A percentile compares a stretch with the other conserved stretches of the same genome.
phyloP scores from a whole-genome alignment of 257 asterid species.

The Lavandula angustifolia region DNA sequence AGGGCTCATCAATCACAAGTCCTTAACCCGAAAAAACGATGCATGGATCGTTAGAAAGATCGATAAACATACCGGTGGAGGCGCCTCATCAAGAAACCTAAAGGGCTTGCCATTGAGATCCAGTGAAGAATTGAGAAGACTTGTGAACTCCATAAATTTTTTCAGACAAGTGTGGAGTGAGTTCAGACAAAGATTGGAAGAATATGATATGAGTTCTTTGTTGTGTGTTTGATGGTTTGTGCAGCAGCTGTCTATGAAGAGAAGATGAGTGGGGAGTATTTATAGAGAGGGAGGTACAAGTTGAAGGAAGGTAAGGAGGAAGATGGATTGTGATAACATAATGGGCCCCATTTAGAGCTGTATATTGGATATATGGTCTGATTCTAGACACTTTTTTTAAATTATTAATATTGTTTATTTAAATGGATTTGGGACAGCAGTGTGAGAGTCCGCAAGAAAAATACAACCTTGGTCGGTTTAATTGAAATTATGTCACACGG shows the following conservation, averaged over 20 bases:
- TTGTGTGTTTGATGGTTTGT: neutral
- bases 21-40: neutral
- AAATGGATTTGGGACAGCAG: constrained; percentile 8
- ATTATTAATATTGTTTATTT: neutral
- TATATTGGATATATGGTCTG: constrained; percentile 30
- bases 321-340: constrained; percentile 36
- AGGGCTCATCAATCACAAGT: neutral
- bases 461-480: constrained; percentile 30
- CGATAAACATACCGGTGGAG: constrained; percentile 43
- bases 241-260: constrained; percentile 33
- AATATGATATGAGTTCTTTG: neutral
- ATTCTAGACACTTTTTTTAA: constrained; percentile 24
- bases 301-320: constrained; percentile 46
- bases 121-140: constrained; percentile 66
- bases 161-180: neutral
- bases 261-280: constrained; percentile 10
- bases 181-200: no score
- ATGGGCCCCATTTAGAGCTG: constrained; percentile 23
- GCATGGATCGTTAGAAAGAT: neutral
- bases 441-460: constrained; percentile 37
- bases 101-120: constrained; percentile 64
- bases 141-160: constrained; percentile 68
- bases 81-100: constrained; percentile 41
- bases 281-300: constrained; percentile 27
- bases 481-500: constrained; percentile 18